Evolutionary conservation across 495 filamentous ascomycete species (phyloP).

Genomic region (Thermothielavioides terrestris): DNA sequence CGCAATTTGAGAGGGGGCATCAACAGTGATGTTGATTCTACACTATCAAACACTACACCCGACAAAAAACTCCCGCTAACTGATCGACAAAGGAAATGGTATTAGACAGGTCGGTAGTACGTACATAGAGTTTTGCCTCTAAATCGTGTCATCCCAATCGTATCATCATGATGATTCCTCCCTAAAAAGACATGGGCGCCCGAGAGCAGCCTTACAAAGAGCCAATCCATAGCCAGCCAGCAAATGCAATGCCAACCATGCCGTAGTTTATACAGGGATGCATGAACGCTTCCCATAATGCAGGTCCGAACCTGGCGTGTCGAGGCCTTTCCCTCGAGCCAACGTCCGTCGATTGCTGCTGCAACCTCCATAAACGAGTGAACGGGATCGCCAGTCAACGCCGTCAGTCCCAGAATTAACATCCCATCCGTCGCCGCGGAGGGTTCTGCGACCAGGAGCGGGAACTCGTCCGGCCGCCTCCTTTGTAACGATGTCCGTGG

Average conservation of each 20-base stretch:
- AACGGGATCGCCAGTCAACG: neutral
- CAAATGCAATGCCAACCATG: constrained; percentile 6
- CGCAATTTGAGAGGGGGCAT: no score
- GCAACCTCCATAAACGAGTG: constrained; percentile 1
- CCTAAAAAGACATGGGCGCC: neutral
- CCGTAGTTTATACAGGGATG: constrained; percentile 9
- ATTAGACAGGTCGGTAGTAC: constrained; percentile 10
- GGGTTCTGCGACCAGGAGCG: neutral
- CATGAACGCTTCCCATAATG: constrained; percentile 7
- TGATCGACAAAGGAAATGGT: constrained; percentile 12
- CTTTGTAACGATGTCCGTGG: neutral
- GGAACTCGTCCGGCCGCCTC: neutral
- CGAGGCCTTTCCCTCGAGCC: neutral
- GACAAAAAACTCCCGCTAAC: neutral
- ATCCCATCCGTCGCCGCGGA: neutral
- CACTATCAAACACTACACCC: neutral
- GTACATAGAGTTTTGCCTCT: constrained; percentile 11
- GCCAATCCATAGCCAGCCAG: constrained; percentile 8
- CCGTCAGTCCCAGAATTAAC: neutral
- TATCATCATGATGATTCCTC: constrained; percentile 9
- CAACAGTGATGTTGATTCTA: neutral
- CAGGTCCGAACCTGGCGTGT: neutral
- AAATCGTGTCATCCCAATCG: constrained; percentile 12
- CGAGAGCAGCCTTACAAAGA: neutral
- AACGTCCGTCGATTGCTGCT: neutral